phyloP scores from a whole-genome alignment of 176 grass and related monocot species.

The Echinochloa phyllopogon region DNA sequence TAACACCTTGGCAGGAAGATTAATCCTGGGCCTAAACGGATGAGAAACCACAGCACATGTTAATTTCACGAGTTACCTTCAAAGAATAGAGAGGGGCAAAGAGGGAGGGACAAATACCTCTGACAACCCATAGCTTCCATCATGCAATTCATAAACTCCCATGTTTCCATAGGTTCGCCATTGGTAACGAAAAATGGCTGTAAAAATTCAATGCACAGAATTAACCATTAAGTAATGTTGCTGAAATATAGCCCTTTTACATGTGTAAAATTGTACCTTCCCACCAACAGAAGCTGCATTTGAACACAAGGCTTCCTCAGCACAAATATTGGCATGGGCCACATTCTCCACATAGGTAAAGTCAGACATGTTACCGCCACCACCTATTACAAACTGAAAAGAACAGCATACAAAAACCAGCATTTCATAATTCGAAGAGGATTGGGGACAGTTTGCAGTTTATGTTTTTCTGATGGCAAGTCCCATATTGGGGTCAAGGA shows the following conservation, averaged over 20 bases:
- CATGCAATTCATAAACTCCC: conserved; percentile 88
- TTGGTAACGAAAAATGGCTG: conserved; percentile 96
- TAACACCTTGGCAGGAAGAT: conserved; percentile 75
- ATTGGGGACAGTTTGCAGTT: neutral
- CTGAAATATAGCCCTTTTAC: conserved; percentile 22
- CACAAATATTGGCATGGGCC: conserved; percentile 68
- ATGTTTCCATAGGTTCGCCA: conserved; percentile 69
- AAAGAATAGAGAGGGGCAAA: neutral
- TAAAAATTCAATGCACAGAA: conserved; percentile 15
- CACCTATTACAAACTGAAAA: conserved; percentile 78
- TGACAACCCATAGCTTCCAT: conserved; percentile 80
- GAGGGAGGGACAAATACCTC: conserved; percentile 60
- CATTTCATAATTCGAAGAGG: conserved; percentile 25
- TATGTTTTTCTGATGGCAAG: neutral
- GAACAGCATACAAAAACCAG: conserved; percentile 32
- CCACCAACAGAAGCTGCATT: conserved; percentile 60
- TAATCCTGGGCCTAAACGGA: conserved; percentile 69
- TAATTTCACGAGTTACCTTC: conserved; percentile 42
- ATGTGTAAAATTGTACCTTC: conserved; percentile 58
- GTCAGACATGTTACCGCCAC: conserved; percentile 65
- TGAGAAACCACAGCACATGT: conserved; percentile 46
- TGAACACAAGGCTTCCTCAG: conserved; percentile 63
- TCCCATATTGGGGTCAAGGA: neutral
- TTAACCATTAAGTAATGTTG: conserved; percentile 31
- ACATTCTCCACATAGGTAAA: conserved; percentile 83